Base-by-base conservation (phyloP, 768 basidiomycete genomes). In the Russula olivacea region DNA sequence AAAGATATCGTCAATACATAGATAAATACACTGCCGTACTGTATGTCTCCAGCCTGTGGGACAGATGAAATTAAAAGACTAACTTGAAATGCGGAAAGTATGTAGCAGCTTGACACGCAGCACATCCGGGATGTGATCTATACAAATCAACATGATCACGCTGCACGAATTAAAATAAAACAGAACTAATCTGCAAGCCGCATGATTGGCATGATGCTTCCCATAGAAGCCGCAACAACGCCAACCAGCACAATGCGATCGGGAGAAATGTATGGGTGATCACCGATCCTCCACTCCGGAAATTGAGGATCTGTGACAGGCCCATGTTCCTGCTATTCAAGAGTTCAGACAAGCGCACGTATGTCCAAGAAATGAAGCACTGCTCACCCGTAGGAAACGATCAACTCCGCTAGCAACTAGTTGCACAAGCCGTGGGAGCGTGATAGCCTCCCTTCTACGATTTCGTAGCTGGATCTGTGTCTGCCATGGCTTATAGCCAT, bases 121-220 rank as follows among this genome's bases (percentile, higher is more conserved):
- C 28, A 28, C 28, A n/a, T n/a, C n/a, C n/a, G n/a, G 28, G 4
- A 4, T 47, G n/a, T 4, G 28, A 4, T 19, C 51, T n/a, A 52
- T 21, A 32, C 17, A 19, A 30, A 51, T 49, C 25, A 28, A 11
- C 25, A 32, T 19, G 3, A n/a, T 25, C 15, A 32, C 4, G 19
- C 6, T 19, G 19, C 47, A 36, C 34, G 34, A 36, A 36, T 36
- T 21, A 36, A n/a, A 53, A 23, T 49, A 28, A 7, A 30, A 34
- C 25, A 11, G 15, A n/a, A 25, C 25, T 56, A 51, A 28, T 64
- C 23, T 5, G 23, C 19, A 32, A 60, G 63, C n/a, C 25, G 48
- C 58, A 64, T 51, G 8, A 64, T 60, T 12, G 63, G 63, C 63
- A 64, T 64, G 32, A 64, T 64, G 45, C 63, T 64, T 1, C 63